Percentiles rank a stretch among this genome's conserved stretches.
These are phyloP conservation scores for Martensiomyces pterosporus DNA, from an alignment of 192 early-diverging fungal genomes.

Conservation along the genomic window DNA sequence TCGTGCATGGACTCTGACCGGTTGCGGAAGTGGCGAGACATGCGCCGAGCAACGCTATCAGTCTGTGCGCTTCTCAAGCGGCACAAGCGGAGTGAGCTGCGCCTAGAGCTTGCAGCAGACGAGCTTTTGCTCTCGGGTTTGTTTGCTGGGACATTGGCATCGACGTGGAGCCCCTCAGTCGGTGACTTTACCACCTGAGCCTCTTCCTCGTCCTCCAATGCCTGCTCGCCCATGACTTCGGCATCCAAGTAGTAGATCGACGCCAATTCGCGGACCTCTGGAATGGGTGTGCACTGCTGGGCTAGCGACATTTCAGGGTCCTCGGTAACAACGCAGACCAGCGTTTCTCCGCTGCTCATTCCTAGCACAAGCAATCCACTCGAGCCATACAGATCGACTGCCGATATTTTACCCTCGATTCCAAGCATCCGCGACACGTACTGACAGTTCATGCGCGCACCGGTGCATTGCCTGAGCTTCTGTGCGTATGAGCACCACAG, in stretches of 20 bases:
- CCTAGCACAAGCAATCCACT: slow-evolving; percentile 34
- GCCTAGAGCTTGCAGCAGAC: neutral
- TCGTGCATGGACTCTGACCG: slow-evolving; percentile 25
- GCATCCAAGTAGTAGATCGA: slow-evolving; percentile 10
- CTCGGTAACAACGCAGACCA: slow-evolving; percentile 24
- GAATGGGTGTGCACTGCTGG: slow-evolving; percentile 4
- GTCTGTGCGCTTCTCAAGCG: too few relatives aligned
- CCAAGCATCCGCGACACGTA: slow-evolving; percentile 24
- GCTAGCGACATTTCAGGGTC: slow-evolving; percentile 12
- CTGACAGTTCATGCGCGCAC: slow-evolving; percentile 7
- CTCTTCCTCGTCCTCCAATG: neutral
- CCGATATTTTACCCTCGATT: slow-evolving; percentile 7
- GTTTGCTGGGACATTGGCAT: neutral
- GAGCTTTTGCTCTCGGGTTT: neutral
- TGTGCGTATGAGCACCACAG: slow-evolving; percentile 21
- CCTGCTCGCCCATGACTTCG: neutral
- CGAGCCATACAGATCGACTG: slow-evolving; percentile 10
- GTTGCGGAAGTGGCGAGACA: slow-evolving; percentile 1
- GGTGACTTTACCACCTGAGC: too few relatives aligned
- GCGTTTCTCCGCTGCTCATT: slow-evolving; percentile 26
- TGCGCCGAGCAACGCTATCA: neutral
- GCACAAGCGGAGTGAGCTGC: too few relatives aligned
- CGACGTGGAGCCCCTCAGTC: neutral
- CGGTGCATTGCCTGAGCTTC: slow-evolving; percentile 13
- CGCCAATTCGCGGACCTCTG: slow-evolving; percentile 14